Percentiles rank a stretch among this genome's conserved stretches.
Conservation (phyloP, 208 protist genomes). For the Phytomonas sp. region DNA sequence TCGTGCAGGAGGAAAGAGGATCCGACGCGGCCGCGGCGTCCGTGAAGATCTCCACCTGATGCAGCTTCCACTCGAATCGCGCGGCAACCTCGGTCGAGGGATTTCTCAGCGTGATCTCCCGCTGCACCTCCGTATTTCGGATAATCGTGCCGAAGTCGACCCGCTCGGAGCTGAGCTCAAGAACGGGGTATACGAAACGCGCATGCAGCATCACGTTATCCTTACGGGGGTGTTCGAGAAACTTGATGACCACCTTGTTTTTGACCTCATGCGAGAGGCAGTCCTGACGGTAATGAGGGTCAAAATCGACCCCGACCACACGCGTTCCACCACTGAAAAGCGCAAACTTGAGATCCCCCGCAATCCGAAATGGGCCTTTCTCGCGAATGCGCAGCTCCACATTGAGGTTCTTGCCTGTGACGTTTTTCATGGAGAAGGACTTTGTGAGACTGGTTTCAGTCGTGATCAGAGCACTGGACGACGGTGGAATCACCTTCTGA, state of each 20-base stretch:
- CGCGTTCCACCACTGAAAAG: conserved; percentile 69
- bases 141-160: conserved; percentile 93
- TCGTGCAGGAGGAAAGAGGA: conserved; percentile 10
- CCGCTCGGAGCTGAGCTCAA: conserved; percentile 44
- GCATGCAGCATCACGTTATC: conserved; percentile 79
- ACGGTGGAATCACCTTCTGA: not conserved
- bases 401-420: conserved; percentile 69
- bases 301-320: conserved; percentile 80
- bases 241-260: conserved; percentile 68
- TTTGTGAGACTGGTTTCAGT: conserved; percentile 22
- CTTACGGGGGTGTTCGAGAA: conserved; percentile 83
- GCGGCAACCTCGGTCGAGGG: conserved; percentile 60
- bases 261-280: conserved; percentile 64
- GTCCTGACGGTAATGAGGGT: conserved; percentile 81
- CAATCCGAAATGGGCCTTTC: conserved; percentile 66
- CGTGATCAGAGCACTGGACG: not conserved
- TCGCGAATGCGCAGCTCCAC: conserved; percentile 45
- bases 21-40: not conserved
- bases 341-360: conserved; percentile 36
- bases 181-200: conserved; percentile 82
- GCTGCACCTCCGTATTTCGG: conserved; percentile 79
- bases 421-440: conserved; percentile 87
- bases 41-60: not conserved
- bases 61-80: conserved; percentile 66
- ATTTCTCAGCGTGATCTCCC: conserved; percentile 76